Evolutionary conservation across 768 basidiomycete species (phyloP).

Genomic region (Pisolithus orientalis): DNA sequence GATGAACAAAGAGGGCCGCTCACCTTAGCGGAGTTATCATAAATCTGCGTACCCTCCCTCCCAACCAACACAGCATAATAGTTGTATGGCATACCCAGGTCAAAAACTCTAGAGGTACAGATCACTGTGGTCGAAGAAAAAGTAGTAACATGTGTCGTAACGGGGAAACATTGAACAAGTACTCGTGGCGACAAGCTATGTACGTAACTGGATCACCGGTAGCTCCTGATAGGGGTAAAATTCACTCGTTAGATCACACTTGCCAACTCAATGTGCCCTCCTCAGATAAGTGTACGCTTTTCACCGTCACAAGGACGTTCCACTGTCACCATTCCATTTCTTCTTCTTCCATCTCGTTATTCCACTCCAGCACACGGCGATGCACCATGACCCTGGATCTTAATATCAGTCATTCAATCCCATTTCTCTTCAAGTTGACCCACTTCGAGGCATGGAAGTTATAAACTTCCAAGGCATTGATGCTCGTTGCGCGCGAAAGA

Average conservation of each 20-base stretch:
- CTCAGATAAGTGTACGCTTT: no score
- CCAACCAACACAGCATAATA: constrained; percentile 33
- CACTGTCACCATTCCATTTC: constrained; percentile 1
- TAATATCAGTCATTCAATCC: not conserved
- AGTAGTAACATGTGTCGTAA: not conserved
- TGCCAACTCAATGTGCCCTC: constrained; percentile 20
- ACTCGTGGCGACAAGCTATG: no score
- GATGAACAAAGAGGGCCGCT: constrained; percentile 3
- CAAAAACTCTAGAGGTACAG: not conserved
- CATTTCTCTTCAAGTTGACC: constrained; percentile 11
- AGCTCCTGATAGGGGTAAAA: not conserved
- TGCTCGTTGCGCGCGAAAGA: constrained; percentile 65
- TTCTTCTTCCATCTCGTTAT: constrained; percentile 27
- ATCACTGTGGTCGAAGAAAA: not conserved
- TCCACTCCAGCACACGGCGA: constrained; percentile 57
- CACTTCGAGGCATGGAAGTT: constrained; percentile 59
- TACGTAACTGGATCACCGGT: no score
- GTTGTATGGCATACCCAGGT: constrained; percentile 6
- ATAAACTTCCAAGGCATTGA: constrained; percentile 57
- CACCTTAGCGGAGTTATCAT: constrained; percentile 24
- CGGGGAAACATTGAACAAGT: no score
- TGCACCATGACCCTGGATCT: constrained; percentile 54
- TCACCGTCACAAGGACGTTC: constrained; percentile 9
- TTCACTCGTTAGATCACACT: not conserved
- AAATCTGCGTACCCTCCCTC: constrained; percentile 27